phyloP scores from a whole-genome alignment of 495 filamentous ascomycete species.

The Aspergillus avenaceus region DNA sequence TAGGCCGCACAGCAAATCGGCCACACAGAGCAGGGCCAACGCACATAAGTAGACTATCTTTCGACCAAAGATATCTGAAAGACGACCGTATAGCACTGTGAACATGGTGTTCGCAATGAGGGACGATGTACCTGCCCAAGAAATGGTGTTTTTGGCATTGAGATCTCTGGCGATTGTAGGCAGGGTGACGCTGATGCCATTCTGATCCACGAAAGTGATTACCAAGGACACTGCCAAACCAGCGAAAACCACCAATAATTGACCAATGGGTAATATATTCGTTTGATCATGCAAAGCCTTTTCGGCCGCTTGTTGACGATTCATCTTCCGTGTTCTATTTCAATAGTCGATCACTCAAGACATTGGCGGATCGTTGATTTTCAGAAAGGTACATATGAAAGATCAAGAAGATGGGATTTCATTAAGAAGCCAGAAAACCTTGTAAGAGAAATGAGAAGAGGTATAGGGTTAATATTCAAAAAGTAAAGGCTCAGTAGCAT shows the following conservation, averaged over 20 bases:
- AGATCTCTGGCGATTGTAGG: conserved; percentile 59
- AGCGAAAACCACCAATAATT: conserved; percentile 55
- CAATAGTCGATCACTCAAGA: not conserved
- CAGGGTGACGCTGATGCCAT: conserved; percentile 55
- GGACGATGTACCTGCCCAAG: conserved; percentile 75
- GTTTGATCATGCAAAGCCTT: conserved; percentile 48
- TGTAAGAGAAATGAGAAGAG: not conserved
- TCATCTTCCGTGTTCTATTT: conserved; percentile 18
- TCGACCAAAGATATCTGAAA: conserved; percentile 57
- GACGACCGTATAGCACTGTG: conserved; percentile 55
- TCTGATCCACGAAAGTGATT: conserved; percentile 60
- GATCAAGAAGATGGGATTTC: not conserved
- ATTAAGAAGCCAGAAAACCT: not conserved
- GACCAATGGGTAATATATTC: conserved; percentile 52
- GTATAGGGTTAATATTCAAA: not conserved
- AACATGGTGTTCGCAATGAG: conserved; percentile 71
- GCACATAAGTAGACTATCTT: conserved; percentile 48
- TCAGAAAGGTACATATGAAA: not conserved
- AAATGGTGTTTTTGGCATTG: conserved; percentile 54
- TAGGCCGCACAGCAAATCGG: conserved; percentile 50
- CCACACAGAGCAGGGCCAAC: conserved; percentile 45
- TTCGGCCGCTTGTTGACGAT: conserved; percentile 38
- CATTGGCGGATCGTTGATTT: not conserved
- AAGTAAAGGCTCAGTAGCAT: not conserved
- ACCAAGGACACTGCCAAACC: conserved; percentile 51